phyloP scores from a whole-genome alignment of 495 filamentous ascomycete genomes.

The Aspergillus affinis region DNA sequence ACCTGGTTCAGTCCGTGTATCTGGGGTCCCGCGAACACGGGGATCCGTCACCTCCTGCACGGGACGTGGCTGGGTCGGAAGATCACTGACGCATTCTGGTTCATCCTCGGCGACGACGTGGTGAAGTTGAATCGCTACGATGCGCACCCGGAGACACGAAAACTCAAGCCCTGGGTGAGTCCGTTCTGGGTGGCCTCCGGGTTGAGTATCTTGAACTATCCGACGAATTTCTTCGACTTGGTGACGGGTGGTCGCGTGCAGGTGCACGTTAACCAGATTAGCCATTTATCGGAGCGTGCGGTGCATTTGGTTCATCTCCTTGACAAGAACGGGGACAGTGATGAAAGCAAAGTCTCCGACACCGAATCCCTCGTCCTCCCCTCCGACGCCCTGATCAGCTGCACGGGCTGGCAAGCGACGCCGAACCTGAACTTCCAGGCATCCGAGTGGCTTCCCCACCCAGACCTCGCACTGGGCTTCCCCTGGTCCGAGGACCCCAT shows the following conservation, averaged over 20 bases:
- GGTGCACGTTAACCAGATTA: constrained; percentile 62
- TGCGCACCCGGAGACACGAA: constrained; percentile 59
- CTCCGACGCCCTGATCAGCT: constrained; percentile 64
- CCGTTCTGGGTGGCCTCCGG: constrained; percentile 63
- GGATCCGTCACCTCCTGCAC: constrained; percentile 60
- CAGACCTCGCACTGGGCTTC: constrained; percentile 39
- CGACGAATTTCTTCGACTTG: constrained; percentile 61
- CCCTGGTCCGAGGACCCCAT: constrained; percentile 35
- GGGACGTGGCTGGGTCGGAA: constrained; percentile 63
- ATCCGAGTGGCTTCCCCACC: constrained; percentile 23
- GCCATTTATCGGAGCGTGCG: constrained; percentile 41
- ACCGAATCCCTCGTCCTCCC: constrained; percentile 6
- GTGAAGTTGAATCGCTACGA: constrained; percentile 57
- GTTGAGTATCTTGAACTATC: constrained; percentile 70
- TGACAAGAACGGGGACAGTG: too few species aligned
- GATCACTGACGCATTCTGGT: constrained; percentile 70
- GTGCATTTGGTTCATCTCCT: constrained; percentile 59
- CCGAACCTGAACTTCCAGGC: constrained; percentile 65
- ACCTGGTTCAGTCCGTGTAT: constrained; percentile 67
- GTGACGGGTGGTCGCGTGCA: constrained; percentile 59
- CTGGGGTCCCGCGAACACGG: constrained; percentile 51
- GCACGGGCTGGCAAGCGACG: constrained; percentile 66
- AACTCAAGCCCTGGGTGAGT: constrained; percentile 63
- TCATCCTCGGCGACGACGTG: constrained; percentile 58
- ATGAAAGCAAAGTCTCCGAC: constrained; percentile 14